phyloP scores from a whole-genome alignment of 2,329 filamentous ascomycete species.

The Coniochaeta prunicola region DNA sequence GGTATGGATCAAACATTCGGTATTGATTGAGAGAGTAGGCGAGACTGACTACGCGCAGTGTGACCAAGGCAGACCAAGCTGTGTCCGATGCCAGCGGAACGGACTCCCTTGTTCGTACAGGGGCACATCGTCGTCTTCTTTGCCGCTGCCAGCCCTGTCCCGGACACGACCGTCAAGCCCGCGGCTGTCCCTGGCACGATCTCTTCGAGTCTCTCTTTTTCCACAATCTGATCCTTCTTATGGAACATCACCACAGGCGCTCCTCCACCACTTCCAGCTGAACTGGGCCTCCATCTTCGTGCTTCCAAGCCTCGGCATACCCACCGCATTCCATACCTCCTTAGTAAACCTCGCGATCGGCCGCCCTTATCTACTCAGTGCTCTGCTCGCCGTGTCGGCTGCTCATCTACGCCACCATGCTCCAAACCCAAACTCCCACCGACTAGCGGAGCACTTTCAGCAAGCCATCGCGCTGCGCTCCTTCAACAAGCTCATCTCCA shows the following conservation, averaged over 20 bases:
- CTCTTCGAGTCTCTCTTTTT: slow-evolving; percentile 1
- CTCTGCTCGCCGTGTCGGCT: slow-evolving; percentile 11
- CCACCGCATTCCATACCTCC: background rate
- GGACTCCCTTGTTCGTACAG: slow-evolving; percentile 11
- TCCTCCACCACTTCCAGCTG: slow-evolving; percentile 12
- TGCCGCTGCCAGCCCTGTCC: background rate
- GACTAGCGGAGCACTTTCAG: slow-evolving; percentile 14
- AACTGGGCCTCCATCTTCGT: slow-evolving; percentile 6
- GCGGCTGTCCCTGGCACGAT: background rate
- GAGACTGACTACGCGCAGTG: background rate
- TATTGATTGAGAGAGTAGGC: too few relatives aligned
- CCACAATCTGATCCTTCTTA: slow-evolving; percentile 3
- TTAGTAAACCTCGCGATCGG: slow-evolving; percentile 3
- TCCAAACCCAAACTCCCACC: slow-evolving; percentile 4
- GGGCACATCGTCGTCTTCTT: background rate
- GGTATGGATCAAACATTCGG: too few relatives aligned
- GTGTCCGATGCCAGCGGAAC: slow-evolving; percentile 14
- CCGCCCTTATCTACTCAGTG: slow-evolving; percentile 11
- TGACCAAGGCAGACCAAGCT: slow-evolving; percentile 4
- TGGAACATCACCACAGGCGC: slow-evolving; percentile 10
- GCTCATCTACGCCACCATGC: slow-evolving; percentile 12
- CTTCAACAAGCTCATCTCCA: slow-evolving; percentile 11
- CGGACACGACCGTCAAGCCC: background rate
- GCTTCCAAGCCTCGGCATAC: slow-evolving; percentile 10
- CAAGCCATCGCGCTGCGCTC: slow-evolving; percentile 11